Evolutionary conservation across 1,284 basidiomycete species (phyloP).

Genomic region (Fistulinella staudtii): DNA sequence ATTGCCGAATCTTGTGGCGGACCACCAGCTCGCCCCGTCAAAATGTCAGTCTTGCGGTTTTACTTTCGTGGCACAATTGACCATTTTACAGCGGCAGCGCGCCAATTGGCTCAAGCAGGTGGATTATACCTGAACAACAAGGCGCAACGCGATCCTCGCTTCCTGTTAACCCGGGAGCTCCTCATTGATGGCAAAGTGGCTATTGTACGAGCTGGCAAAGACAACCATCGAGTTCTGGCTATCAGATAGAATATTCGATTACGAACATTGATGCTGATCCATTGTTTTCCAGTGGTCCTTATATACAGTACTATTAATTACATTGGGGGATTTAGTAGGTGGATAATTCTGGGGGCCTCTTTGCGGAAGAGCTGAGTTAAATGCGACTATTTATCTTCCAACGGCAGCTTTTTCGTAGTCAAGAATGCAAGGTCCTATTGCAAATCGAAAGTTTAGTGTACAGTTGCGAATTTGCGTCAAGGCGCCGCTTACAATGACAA

Average conservation of each 20-base stretch:
- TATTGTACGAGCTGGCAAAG: conserved; percentile 74
- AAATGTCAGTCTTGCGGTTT: conserved; percentile 20
- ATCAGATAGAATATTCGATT: conserved; percentile 15
- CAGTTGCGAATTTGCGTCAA: not conserved
- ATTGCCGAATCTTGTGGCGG: conserved; percentile 27
- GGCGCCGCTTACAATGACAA: conserved; percentile 22
- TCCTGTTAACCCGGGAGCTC: conserved; percentile 43
- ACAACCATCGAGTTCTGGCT: conserved; percentile 65
- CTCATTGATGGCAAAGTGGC: conserved; percentile 64
- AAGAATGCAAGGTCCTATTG: conserved; percentile 27
- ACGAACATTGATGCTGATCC: not conserved
- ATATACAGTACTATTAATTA: not conserved
- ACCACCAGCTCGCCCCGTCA: conserved; percentile 26
- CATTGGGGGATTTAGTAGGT: not conserved
- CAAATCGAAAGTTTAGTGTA: conserved; percentile 3
- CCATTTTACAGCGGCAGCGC: conserved; percentile 23
- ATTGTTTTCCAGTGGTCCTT: not conserved
- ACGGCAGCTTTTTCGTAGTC: conserved; percentile 2
- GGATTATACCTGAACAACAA: conserved; percentile 55
- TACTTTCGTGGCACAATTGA: conserved; percentile 9
- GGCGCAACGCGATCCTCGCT: conserved; percentile 40
- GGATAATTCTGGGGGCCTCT: not conserved
- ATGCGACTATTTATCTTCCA: not conserved
- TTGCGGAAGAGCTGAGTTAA: not conserved
- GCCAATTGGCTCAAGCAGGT: conserved; percentile 31